Conservation (phyloP, 371 early-diverging fungal species). For the Dinochytrium kinnereticum region DNA sequence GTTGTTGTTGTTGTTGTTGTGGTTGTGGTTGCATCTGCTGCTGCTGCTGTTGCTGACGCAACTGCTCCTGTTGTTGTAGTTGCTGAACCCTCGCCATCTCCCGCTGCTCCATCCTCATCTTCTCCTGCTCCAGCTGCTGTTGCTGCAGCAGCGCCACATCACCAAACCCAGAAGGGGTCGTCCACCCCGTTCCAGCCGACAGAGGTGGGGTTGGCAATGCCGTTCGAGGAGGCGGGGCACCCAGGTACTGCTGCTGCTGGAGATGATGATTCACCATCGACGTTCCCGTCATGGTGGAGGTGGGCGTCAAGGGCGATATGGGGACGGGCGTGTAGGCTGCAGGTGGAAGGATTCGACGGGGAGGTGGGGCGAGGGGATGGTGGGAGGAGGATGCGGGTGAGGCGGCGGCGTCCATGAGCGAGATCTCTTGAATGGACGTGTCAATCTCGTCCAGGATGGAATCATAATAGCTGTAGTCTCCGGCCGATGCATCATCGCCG, state of each 20-base stretch:
- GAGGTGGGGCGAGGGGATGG: background rate
- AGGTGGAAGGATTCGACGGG: background rate
- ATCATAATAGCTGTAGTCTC: slow-evolving; percentile 3
- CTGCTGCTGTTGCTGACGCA: background rate
- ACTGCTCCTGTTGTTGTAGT: background rate
- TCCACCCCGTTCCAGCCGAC: too few species aligned
- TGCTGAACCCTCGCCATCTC: background rate
- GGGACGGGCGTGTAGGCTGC: background rate
- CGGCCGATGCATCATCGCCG: background rate
- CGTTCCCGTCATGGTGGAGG: background rate
- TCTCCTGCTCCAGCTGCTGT: background rate
- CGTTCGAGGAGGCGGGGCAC: background rate
- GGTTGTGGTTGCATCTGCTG: background rate
- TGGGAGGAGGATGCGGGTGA: background rate
- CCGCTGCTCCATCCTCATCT: background rate
- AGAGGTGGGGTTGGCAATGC: background rate
- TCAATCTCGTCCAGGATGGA: slow-evolving; percentile 9
- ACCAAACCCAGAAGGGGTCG: too few species aligned
- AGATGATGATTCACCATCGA: background rate
- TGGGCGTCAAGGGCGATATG: background rate
- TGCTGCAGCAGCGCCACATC: background rate
- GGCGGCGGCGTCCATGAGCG: background rate
- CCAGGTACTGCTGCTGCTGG: background rate
- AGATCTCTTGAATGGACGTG: background rate
- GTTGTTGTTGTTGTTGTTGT: background rate